These are phyloP conservation scores for Ormosia semicastrata DNA, from an alignment of 306 rosid species.

Conservation along the genomic window DNA sequence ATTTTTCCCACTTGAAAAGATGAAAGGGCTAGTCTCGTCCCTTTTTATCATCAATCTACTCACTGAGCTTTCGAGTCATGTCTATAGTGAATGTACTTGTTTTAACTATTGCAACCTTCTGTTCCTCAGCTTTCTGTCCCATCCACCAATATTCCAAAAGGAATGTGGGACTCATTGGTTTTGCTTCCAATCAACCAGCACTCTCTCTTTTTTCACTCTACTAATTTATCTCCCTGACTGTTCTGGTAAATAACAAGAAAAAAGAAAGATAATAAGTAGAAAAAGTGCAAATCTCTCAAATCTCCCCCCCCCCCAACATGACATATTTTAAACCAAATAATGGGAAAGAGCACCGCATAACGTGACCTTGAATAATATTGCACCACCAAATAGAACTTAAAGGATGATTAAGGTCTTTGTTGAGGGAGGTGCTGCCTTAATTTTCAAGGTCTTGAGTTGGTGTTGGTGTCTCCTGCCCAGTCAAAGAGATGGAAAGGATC, in stretches of 20 bases:
- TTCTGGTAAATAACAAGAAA: slow-evolving; percentile 51
- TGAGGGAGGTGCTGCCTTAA: background rate
- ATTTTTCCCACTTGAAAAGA: slow-evolving; percentile 67
- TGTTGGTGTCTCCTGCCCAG: slow-evolving; percentile 47
- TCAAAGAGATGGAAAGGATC: slow-evolving; percentile 76
- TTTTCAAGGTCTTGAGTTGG: slow-evolving; percentile 31
- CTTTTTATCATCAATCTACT: slow-evolving; percentile 51
- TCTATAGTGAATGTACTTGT: slow-evolving; percentile 66
- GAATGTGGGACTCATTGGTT: slow-evolving; percentile 69
- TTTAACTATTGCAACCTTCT: slow-evolving; percentile 76
- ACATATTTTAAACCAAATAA: slow-evolving; percentile 7
- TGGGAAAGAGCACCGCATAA: slow-evolving; percentile 11
- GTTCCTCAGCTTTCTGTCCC: slow-evolving; percentile 99
- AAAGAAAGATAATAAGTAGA: background rate
- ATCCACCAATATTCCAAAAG: slow-evolving; percentile 83
- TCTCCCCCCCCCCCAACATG: slow-evolving; percentile 7
- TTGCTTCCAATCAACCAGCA: slow-evolving; percentile 69
- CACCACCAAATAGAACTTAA: slow-evolving; percentile 21
- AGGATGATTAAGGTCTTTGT: slow-evolving; percentile 7
- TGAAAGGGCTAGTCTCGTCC: slow-evolving; percentile 66
- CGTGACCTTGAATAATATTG: slow-evolving; percentile 33
- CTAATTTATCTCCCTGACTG: slow-evolving; percentile 28
- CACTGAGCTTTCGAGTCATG: slow-evolving; percentile 62
- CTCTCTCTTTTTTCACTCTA: slow-evolving; percentile 27
- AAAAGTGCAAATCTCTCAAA: slow-evolving; percentile 22